Evolutionary conservation across 139 green algal genomes (phyloP), one percentile per base, ranked within the genome.

Genomic region (Deuterostichococcus epilithicus): DNA sequence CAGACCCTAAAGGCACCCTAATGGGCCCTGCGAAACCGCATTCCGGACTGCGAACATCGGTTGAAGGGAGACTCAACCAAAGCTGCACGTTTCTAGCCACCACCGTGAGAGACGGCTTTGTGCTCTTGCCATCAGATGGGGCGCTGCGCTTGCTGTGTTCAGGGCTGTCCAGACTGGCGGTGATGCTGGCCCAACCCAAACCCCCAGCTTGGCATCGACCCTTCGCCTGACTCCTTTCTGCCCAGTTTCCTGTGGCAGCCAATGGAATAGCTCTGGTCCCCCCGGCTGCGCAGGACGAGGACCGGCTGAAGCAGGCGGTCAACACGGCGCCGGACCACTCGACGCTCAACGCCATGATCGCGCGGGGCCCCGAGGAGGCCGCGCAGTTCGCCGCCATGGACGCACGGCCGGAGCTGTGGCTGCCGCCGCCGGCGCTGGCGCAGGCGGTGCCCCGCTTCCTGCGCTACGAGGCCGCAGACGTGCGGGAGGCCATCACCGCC

Each of bases 321-420:
- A 93, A 91, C 75, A 78, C 90, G 66, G 89, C 91, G 73, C 84
- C 83, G 32, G 79, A 69, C 22, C 79, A 84, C 35, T 39, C 82
- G 23, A 75, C 85, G 74, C 82, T 94, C 65, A 93, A 94, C 80
- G 66, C 45, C 47, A 73, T 83, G 80, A 72, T 93, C 35, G 88
- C 88, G 3, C 83, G 90, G 26, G 72, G 72, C 32, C 32, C 60
- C 8, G 70, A 83, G 32, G 85, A 90, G 80, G 63, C 74, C 60
- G 80, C 69, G 38, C 68, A 81, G 28, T 89, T 89, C 65, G 70
- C 79, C 32, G 38, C 59, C 6, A 70, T 90, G 38, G 85, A 92
- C 70, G 36, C 5, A 30, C 78, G 88, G 59, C n/a, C 83, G 32
- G 25, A 76, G 2, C 23, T 42, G 34, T 28, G 18, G 68, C 68